Percentiles rank a stretch among this genome's conserved stretches.
Evolutionary conservation across 2,329 filamentous ascomycete genomes (phyloP).

Genomic region (Knufia fluminis): DNA sequence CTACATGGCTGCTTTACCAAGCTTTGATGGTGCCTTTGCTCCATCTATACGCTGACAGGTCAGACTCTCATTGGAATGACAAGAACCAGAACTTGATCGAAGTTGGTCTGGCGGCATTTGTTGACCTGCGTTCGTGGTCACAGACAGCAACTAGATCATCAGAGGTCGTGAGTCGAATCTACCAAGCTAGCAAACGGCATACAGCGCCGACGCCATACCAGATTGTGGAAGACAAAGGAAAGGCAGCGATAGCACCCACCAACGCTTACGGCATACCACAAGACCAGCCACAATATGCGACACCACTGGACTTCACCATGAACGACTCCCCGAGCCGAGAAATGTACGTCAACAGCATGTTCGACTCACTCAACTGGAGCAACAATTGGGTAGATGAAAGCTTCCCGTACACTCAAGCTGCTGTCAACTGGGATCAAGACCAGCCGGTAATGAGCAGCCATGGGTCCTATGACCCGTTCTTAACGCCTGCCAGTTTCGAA

Average conservation of each 20-base stretch:
- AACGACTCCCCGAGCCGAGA: slow-evolving; percentile 11
- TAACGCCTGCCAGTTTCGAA: neutral
- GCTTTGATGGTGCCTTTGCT: slow-evolving; percentile 70
- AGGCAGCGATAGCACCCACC: neutral
- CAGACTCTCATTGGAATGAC: slow-evolving; percentile 38
- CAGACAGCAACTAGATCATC: slow-evolving; percentile 53
- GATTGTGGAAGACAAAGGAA: neutral
- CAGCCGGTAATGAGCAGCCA: neutral
- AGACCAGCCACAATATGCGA: slow-evolving; percentile 7
- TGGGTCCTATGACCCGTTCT: neutral
- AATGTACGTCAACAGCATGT: slow-evolving; percentile 19
- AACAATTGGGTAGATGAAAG: slow-evolving; percentile 14
- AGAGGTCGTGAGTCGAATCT: slow-evolving; percentile 56
- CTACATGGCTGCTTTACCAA: slow-evolving; percentile 73
- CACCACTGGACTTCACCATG: slow-evolving; percentile 11
- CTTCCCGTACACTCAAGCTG: slow-evolving; percentile 10
- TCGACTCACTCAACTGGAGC: slow-evolving; percentile 20
- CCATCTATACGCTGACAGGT: slow-evolving; percentile 59
- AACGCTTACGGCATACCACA: neutral
- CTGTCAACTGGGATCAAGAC: neutral
- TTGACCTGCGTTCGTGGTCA: slow-evolving; percentile 55
- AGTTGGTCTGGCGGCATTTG: slow-evolving; percentile 28
- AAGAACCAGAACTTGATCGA: slow-evolving; percentile 53
- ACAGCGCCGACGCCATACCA: neutral
- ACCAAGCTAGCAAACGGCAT: slow-evolving; percentile 44